These are phyloP conservation scores for Zasmidium citrigriseum DNA, from an alignment of 2,329 filamentous ascomycete genomes.

Conservation along the genomic window DNA sequence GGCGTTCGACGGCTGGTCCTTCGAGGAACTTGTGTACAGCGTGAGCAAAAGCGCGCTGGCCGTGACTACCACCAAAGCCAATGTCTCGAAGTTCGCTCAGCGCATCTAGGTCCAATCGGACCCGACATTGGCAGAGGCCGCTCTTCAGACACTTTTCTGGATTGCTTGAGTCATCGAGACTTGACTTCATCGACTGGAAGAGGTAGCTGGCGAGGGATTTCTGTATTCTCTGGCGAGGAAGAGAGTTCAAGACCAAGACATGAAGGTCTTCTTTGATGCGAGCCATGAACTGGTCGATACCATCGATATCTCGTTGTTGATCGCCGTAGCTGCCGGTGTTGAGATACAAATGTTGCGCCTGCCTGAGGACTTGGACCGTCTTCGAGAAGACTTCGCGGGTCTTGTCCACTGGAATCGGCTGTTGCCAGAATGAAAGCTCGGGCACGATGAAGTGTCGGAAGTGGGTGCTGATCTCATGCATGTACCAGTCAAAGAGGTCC, in stretches of 20 bases:
- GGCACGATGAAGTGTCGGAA: conserved; percentile 38
- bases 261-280: conserved; percentile 25
- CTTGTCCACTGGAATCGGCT: conserved; percentile 25
- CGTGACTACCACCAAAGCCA: conserved; percentile 68
- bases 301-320: not conserved
- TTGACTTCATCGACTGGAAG: conserved; percentile 26
- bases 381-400: conserved; percentile 37
- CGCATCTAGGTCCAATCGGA: conserved; percentile 25
- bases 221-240: conserved; percentile 31
- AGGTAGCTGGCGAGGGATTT: conserved; percentile 27
- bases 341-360: conserved; percentile 39
- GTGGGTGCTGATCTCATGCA: conserved; percentile 44
- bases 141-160: conserved; percentile 44
- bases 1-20: conserved; percentile 58
- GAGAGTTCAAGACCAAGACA: conserved; percentile 26
- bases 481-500: conserved; percentile 48
- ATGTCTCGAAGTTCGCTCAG: conserved; percentile 55
- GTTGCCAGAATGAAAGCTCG: conserved; percentile 26
- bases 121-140: conserved; percentile 33
- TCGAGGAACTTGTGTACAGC: conserved; percentile 68
- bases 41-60: conserved; percentile 71
- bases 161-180: conserved; percentile 16
- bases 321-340: not conserved
- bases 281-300: conserved; percentile 4
- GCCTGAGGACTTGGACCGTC: conserved; percentile 39